Evolutionary conservation across 148 eudicot species (phyloP).

Genomic region (Cornus controversa): DNA sequence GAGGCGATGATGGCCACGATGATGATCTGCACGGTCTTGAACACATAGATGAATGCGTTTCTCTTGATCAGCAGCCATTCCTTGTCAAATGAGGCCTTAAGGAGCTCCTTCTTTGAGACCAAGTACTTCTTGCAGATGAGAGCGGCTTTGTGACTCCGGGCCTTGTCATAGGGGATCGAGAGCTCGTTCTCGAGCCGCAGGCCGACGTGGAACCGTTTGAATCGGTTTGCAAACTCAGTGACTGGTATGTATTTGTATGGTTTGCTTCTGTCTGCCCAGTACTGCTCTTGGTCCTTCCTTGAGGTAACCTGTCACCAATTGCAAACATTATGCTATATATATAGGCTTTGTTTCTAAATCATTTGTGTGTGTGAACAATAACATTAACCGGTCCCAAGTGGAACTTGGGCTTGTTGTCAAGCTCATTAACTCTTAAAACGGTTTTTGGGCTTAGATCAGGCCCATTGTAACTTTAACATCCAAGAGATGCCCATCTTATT

Average conservation of each 20-base stretch:
- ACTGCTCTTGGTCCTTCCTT: slow-evolving; percentile 74
- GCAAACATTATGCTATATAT: background rate
- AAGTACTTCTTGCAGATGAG: slow-evolving; percentile 46
- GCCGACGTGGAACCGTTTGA: slow-evolving; percentile 73
- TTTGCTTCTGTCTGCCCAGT: slow-evolving; percentile 52
- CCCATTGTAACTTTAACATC: no score
- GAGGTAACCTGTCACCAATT: slow-evolving; percentile 56
- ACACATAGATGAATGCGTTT: slow-evolving; percentile 69
- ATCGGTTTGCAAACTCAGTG: slow-evolving; percentile 48
- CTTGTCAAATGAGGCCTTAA: slow-evolving; percentile 69
- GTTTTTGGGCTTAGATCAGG: no score
- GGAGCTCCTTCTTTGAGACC: slow-evolving; percentile 54
- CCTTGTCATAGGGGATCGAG: slow-evolving; percentile 59
- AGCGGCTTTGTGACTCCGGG: slow-evolving; percentile 60
- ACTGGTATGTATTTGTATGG: slow-evolving; percentile 63
- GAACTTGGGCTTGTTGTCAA: no score
- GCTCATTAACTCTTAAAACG: no score
- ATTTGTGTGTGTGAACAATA: no score
- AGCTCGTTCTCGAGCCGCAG: slow-evolving; percentile 64
- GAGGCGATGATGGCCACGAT: slow-evolving; percentile 54
- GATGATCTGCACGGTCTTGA: slow-evolving; percentile 63
- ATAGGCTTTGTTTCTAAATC: no score
- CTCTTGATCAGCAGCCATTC: slow-evolving; percentile 73
- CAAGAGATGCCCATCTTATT: no score
- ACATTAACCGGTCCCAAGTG: no score